Conservation (phyloP, 139 green algal genomes). For the Chlamydomonas sphaeroides region DNA sequence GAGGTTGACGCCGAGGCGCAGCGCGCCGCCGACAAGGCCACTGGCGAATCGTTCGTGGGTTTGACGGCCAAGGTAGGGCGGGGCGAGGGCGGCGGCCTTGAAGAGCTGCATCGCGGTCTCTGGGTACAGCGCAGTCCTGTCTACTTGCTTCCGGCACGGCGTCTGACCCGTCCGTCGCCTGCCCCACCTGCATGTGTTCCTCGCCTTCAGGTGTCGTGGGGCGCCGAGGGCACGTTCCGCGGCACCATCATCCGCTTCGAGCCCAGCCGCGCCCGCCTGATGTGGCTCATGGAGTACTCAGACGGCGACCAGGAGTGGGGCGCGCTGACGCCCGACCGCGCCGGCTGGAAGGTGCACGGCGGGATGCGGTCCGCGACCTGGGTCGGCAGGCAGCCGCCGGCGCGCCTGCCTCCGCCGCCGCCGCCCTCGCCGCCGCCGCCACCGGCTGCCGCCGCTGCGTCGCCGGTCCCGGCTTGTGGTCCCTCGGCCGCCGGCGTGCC, state of each 20-base stretch:
- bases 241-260: slow-evolving; percentile 25
- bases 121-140: too few relatives aligned
- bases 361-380: background rate
- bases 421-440: background rate
- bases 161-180: background rate
- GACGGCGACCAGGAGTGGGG: slow-evolving; percentile 41
- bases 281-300: slow-evolving; percentile 21
- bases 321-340: background rate
- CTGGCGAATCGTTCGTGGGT: too few relatives aligned
- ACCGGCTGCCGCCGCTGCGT: too few relatives aligned
- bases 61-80: too few relatives aligned
- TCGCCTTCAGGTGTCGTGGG: slow-evolving; percentile 24
- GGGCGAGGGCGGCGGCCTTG: too few relatives aligned
- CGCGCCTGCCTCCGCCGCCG: background rate
- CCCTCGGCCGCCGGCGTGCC: too few relatives aligned
- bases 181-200: background rate
- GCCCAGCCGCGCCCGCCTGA: background rate
- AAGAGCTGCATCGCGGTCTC: too few relatives aligned
- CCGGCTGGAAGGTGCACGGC: slow-evolving; percentile 11
- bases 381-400: too few relatives aligned
- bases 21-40: too few relatives aligned
- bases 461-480: too few relatives aligned
- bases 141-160: background rate
- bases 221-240: slow-evolving; percentile 9
- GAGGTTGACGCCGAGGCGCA: too few relatives aligned